Base-by-base conservation (phyloP, 2,329 filamentous ascomycete genomes). In the Sphaerulina populicola region DNA sequence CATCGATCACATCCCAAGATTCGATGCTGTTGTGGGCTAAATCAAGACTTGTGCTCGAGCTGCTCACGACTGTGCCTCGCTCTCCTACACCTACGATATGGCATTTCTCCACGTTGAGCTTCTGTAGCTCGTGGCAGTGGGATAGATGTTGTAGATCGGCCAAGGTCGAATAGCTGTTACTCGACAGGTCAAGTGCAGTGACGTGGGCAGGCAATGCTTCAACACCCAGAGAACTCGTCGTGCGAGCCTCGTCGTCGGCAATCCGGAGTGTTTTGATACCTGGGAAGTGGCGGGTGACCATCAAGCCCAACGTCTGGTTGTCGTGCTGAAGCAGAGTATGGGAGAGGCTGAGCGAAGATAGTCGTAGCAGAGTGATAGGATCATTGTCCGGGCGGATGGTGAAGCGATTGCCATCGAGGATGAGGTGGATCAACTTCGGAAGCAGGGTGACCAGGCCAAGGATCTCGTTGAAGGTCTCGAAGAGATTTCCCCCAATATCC, bases 401-500 rank as follows among this genome's bases (percentile, higher is more conserved):
- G 29, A 88, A 81, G 1, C 88, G 83, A 63, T 93, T 94, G 12
- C 86, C 86, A 69, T 63, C 57, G 5, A 66, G 45, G 7, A 56
- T 59, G 31, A 67, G 37, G 27, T 49, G 56, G 51, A 72, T 79
- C 57, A 97, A 66, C 15, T 74, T 73, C n/a, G 77, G 75, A 33
- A 97, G 72, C 57, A 85, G 79, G 6, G 71, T 72, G 65, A 87
- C 93, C 36, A 97, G 85, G 2, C 77, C 74, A 14, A 80, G 76
- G 8, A 95, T 76, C 21, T 86, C 80, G 2, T 71, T 71, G 66
- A 90, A 78, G 9, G 71, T 71, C 49, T 82, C 80, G 61, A 97
- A 82, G 31, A 95, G 68, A 66, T 94, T 97, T 45, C 88, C 79
- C 63, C 89, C 89, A 38, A 98, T 68, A 64, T 96, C 90, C 41